Percentiles rank a stretch among this genome's conserved stretches.
Evolutionary conservation across 306 rosid genomes (phyloP).

Genomic region (Calophaca sinica): DNA sequence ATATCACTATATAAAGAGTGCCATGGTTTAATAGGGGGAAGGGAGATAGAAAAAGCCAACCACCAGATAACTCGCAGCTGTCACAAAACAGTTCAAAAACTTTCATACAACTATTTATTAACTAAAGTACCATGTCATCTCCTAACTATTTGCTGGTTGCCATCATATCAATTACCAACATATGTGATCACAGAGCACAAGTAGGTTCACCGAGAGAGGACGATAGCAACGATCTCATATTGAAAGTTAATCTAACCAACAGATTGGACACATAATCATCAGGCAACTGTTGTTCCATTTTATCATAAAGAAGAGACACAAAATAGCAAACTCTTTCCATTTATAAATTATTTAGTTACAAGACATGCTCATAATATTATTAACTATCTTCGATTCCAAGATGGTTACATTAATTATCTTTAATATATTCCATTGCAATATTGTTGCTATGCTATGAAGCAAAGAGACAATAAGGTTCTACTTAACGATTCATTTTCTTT

Average conservation of each 20-base stretch:
- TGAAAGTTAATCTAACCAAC: background rate
- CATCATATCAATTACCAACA: background rate
- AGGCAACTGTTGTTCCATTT: conserved; percentile 15
- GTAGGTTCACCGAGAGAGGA: background rate
- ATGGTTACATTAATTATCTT: conserved; percentile 2
- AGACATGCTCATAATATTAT: background rate
- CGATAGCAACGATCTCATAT: conserved; percentile 2
- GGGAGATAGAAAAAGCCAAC: conserved; percentile 12
- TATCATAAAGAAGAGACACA: conserved; percentile 1
- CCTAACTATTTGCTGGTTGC: conserved; percentile 14
- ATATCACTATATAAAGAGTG: conserved; percentile 9
- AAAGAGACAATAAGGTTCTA: background rate
- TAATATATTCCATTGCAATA: background rate
- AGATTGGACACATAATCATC: conserved; percentile 30
- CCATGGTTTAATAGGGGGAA: background rate
- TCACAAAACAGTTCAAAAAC: conserved; percentile 25
- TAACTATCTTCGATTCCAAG: background rate
- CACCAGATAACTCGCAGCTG: conserved; percentile 21
- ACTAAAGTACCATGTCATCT: background rate
- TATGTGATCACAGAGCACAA: background rate
- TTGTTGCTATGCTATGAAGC: background rate
- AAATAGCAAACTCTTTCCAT: conserved; percentile 7
- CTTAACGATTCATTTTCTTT: background rate
- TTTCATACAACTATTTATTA: conserved; percentile 1
- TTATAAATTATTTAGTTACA: background rate